Base-by-base conservation (phyloP, 805 yeast genomes). In the Grigorovia transvaalensis region DNA sequence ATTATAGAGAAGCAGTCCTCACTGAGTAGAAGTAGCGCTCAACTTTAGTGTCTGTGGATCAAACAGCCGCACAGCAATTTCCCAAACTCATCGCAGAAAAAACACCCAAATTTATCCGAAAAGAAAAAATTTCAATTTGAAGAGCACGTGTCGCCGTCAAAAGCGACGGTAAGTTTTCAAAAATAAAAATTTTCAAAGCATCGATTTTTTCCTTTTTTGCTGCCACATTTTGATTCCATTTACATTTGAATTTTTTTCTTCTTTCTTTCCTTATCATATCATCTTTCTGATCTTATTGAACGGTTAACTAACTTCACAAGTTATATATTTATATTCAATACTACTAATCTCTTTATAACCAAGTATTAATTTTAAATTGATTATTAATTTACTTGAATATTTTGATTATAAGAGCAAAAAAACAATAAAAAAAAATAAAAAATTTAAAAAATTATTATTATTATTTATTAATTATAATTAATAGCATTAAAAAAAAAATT, bases 341-440 rank as follows among this genome's bases (percentile, higher is more conserved):
- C 38, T 33, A 33, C 38, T 33, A 33, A 33, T 33, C 11, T 33
- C 38, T 33, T 33, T 33, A 33, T 33, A 33, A 13, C 38, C 38
- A 33, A 33, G 38, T 33, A 33, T 33, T 33, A 33, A 2, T 11
- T 33, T 33, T 33, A 33, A 33, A 8, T 33, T 33, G 38, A 33
- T 33, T 33, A 33, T 33, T 33, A 33, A 33, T 33, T 33, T 33
- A 33, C 11, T 33, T 33, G 38, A 33, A 33, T 33, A 33, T 33
- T 33, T 33, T 33, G 38, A 33, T 33, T 33, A 33, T 15, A 46
- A 46, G 33, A 46, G 29, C 33, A 48, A 51, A 58, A 55, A 53
- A 53, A 47, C 48, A 51, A 50, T 51, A 62, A 59, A 58, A 60
- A 58, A 56, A 45, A 53, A 52, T 56, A 53, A 57, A 56, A 52